Evolutionary conservation across 257 asterid species (phyloP).

Genomic region (Petunia axillaris): DNA sequence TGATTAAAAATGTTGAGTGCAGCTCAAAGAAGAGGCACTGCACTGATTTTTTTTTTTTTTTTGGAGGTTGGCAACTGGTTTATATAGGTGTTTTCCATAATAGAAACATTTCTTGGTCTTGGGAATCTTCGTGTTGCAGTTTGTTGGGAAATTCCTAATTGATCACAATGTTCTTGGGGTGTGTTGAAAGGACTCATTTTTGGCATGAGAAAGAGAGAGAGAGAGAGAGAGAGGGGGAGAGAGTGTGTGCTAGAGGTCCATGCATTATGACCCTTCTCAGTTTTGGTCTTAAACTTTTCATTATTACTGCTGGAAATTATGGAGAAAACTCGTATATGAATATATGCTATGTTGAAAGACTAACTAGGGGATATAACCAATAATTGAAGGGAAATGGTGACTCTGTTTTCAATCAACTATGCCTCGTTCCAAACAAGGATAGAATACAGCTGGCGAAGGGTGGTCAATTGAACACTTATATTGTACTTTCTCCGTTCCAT

Average conservation of each 20-base stretch:
- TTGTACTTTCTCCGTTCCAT: too few relatives aligned
- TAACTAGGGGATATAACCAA: not conserved
- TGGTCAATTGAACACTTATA: too few relatives aligned
- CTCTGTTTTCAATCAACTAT: not conserved
- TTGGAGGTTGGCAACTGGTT: slow-evolving; percentile 26
- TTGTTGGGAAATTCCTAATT: slow-evolving; percentile 65
- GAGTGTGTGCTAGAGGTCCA: slow-evolving; percentile 18
- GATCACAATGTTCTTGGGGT: slow-evolving; percentile 44
- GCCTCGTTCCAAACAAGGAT: not conserved
- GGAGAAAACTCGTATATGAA: not conserved
- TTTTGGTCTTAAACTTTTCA: slow-evolving; percentile 22
- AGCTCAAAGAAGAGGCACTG: slow-evolving; percentile 5
- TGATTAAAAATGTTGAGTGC: slow-evolving; percentile 15
- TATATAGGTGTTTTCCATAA: slow-evolving; percentile 54
- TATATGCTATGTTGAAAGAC: not conserved
- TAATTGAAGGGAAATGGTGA: not conserved
- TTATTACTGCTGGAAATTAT: not conserved
- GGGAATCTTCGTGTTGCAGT: slow-evolving; percentile 82
- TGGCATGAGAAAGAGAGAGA: slow-evolving; percentile 49
- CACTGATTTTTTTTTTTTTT: slow-evolving; percentile 4
- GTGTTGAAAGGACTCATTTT: slow-evolving; percentile 53
- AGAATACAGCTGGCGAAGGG: too few relatives aligned
- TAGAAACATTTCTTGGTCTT: slow-evolving; percentile 29
- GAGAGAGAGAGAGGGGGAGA: not conserved
- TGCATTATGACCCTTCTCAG: not conserved